Conservation (phyloP, 768 basidiomycete species). For the Lactarius hatsudake region DNA sequence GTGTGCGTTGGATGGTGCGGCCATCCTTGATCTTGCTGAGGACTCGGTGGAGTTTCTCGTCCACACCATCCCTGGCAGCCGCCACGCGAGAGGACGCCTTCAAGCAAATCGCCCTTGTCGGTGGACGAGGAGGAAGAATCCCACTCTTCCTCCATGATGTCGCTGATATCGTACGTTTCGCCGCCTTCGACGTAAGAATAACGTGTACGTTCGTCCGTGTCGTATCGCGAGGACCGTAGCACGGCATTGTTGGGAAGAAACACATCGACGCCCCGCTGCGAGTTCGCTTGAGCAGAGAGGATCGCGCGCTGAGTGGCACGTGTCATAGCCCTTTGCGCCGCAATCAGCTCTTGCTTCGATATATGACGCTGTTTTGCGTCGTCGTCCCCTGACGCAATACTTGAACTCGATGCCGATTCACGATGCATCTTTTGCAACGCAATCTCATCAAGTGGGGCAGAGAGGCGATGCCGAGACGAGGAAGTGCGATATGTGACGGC, state of each 20-base stretch:
- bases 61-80: conserved; percentile 51
- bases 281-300: conserved; percentile 81
- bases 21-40: conserved; percentile 72
- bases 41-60: conserved; percentile 71
- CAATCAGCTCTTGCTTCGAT: conserved; percentile 88
- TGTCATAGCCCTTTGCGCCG: conserved; percentile 83
- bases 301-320: conserved; percentile 85
- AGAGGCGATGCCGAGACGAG: conserved; percentile 65
- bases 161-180: conserved; percentile 89
- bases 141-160: conserved; percentile 90
- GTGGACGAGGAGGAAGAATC: conserved; percentile 39
- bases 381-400: conserved; percentile 51
- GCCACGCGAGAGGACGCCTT: conserved; percentile 56
- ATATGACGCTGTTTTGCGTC: conserved; percentile 41
- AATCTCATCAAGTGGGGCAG: conserved; percentile 80
- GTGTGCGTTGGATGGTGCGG: conserved; percentile 39
- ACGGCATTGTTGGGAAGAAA: conserved; percentile 80
- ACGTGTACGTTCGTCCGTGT: conserved; percentile 68
- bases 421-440: conserved; percentile 71
- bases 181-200: conserved; percentile 96
- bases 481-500: conserved; percentile 72
- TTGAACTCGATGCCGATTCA: conserved; percentile 59
- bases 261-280: conserved; percentile 85
- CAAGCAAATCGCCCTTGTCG: conserved; percentile 59
- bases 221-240: conserved; percentile 78